Base-by-base conservation (phyloP, 2,329 filamentous ascomycete genomes). In the Cytospora mali region DNA sequence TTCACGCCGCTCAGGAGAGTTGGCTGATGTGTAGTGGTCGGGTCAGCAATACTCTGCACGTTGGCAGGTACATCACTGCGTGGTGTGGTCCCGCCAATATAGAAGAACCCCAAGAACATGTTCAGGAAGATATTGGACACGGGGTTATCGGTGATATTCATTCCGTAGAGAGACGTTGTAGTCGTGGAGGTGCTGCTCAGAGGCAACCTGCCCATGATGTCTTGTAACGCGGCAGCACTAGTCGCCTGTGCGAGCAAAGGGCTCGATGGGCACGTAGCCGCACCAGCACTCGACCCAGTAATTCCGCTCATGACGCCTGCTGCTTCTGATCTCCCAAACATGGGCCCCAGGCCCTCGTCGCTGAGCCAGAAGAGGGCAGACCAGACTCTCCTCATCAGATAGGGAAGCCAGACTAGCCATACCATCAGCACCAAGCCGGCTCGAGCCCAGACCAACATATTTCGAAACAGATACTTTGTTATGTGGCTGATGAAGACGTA, bases 311-410 rank as follows among this genome's bases (percentile, higher is more conserved):
- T n/a, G 46, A 80, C 77, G 25, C 69, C 65, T 18, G 69, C 61
- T 11, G 69, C 64, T 18, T 63, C 66, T 5, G 53, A 10, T 21
- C 48, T 53, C 25, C 63, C 63, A 74, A 68, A 58, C 71, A 69
- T 53, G 73, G 64, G 73, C 13, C 80, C 79, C 5, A 86, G 74
- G 2, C 84, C 91, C 82, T 78, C 91, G 82, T 97, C 93, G 64
- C 91, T 93, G 66, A 97, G 80, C 93, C 93, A 99, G 77, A 99
- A 98, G 68, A 98, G 83, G 65, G 92, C 90, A 46, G 94, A 87
- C 96, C 95, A 99, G 53, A 96, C 88, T 42, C 91, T 89, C 70
- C 96, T 87, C 84, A 98, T 96, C 53, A 91, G 86, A 78, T 92
- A 97, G 1, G 95, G 95, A 53, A 99, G 82, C 80, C 91, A 88